These are phyloP conservation scores for Fonsecaea erecta DNA, from an alignment of 2,329 filamentous ascomycete species.

Conservation along the genomic window DNA sequence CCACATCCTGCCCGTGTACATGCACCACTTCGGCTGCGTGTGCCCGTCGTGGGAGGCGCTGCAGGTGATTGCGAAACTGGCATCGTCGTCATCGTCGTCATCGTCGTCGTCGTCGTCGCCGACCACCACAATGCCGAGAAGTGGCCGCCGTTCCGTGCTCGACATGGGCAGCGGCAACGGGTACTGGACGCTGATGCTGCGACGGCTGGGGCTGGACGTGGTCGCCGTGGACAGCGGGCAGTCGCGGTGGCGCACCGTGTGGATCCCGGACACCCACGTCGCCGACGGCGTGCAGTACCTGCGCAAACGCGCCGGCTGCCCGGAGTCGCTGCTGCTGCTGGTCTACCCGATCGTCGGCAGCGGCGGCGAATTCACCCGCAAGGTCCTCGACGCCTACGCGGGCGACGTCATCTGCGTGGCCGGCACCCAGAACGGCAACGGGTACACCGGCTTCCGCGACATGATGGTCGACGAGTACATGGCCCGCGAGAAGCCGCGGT, in stretches of 20 bases:
- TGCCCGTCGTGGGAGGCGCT: constrained; percentile 71
- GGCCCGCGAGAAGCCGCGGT: constrained; percentile 56
- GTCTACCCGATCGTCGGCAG: constrained; percentile 75
- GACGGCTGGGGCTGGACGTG: constrained; percentile 60
- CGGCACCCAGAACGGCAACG: constrained; percentile 74
- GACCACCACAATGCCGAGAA: no score
- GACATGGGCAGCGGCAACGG: constrained; percentile 75
- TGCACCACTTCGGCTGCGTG: constrained; percentile 78
- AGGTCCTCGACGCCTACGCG: constrained; percentile 64
- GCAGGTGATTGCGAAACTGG: constrained; percentile 62
- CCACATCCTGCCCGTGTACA: constrained; percentile 72
- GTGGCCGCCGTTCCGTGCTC: constrained; percentile 55
- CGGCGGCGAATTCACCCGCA: constrained; percentile 66
- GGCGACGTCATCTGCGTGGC: constrained; percentile 72
- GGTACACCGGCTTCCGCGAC: constrained; percentile 71
- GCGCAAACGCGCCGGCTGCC: constrained; percentile 53
- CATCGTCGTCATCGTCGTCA: constrained; percentile 41
- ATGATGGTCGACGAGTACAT: constrained; percentile 71
- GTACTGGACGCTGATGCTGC: constrained; percentile 76
- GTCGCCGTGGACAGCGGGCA: constrained; percentile 69
- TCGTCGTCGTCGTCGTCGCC: no score
- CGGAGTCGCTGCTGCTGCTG: constrained; percentile 66
- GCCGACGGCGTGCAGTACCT: constrained; percentile 66
- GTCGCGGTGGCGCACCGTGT: constrained; percentile 70
- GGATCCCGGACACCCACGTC: constrained; percentile 69